These are phyloP conservation scores for Pilobolus umbonatus DNA, from an alignment of 192 early-diverging fungal species.

Conservation along the genomic window DNA sequence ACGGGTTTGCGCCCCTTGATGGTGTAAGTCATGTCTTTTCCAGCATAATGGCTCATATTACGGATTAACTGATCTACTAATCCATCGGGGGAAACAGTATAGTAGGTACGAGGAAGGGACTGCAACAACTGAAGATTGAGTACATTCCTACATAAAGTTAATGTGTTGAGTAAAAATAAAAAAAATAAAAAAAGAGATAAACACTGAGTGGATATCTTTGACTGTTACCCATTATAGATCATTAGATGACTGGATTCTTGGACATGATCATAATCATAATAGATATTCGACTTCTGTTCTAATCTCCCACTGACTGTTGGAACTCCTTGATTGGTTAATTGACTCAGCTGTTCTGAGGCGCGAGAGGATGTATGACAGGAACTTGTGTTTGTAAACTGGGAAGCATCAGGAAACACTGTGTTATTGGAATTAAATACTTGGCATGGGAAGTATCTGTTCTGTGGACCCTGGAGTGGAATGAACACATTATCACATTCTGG, in stretches of 20 bases:
- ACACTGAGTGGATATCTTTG: no score
- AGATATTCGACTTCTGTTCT: conserved; percentile 33
- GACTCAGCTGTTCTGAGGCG: conserved; percentile 16
- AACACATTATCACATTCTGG: conserved; percentile 13
- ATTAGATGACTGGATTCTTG: conserved; percentile 44
- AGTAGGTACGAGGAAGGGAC: conserved; percentile 27
- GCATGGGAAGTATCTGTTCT: conserved; percentile 27
- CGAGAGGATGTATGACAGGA: conserved; percentile 47
- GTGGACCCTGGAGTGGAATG: conserved; percentile 4
- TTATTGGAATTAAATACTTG: conserved; percentile 33
- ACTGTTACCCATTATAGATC: conserved; percentile 56
- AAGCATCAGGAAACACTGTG: conserved; percentile 39
- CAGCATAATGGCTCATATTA: conserved; percentile 16
- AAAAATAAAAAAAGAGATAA: neutral
- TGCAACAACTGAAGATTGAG: conserved; percentile 28
- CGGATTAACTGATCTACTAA: conserved; percentile 22
- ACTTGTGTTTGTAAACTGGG: conserved; percentile 48
- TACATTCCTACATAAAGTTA: conserved; percentile 24
- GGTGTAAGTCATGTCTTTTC: conserved; percentile 51
- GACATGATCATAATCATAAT: conserved; percentile 55
- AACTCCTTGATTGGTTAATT: conserved; percentile 11
- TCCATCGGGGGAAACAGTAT: conserved; percentile 15
- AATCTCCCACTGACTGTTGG: conserved; percentile 18
- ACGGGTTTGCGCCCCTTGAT: conserved; percentile 42
- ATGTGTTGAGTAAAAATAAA: neutral